Base-by-base conservation (phyloP, 73 alveolate genomes). In the Tetrahymena malaccensis region DNA sequence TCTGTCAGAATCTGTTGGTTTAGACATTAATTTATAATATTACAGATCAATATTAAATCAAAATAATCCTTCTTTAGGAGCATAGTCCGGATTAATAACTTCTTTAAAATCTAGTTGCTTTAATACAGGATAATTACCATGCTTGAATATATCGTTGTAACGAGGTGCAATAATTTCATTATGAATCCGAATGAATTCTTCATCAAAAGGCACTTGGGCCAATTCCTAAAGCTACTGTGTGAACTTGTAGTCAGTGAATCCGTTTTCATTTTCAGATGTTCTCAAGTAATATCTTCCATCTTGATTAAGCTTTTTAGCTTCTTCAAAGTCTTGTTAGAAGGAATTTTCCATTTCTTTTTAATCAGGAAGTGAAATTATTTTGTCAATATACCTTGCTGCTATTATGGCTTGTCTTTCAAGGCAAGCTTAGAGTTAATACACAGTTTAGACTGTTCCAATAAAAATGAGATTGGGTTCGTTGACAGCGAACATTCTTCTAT, bases 381-480 rank as follows among this genome's bases (percentile, higher is more conserved):
- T 35, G 22, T 57, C 35, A 25, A 94, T 57, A 40, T 21, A 94
- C 27, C 85, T 57, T 13, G 84, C 22, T n/a, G 84, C 50, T 19
- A 55, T 22, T 22, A 35, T 33, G 16, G 94, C 96, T 70, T 94
- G 34, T 21, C 85, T 57, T 84, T 94, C 96, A 94, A 94, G 37
- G 13, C 35, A 37, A 6, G 35, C 43, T 43, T 84, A 40, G 16
- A 94, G 4, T 15, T 33, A 43, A 5, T 55, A 34, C 1, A 43
- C 93, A 25, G 85, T 93, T 43, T 96, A 95, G 31, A 93, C 56
- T 13, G 94, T 38, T 25, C 96, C 97, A 12, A 96, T 44, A 55
- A 96, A 96, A 34, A 96, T 40, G 37, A 96, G 83, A 38, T 43
- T 33, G 1, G 96, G 96, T 44, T 93, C 96, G 3, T 84, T 94